A percentile compares a stretch with the other conserved stretches of the same genome.
Evolutionary conservation across 345 rosid species (phyloP).

Genomic region (Mallotus nudiflorus): DNA sequence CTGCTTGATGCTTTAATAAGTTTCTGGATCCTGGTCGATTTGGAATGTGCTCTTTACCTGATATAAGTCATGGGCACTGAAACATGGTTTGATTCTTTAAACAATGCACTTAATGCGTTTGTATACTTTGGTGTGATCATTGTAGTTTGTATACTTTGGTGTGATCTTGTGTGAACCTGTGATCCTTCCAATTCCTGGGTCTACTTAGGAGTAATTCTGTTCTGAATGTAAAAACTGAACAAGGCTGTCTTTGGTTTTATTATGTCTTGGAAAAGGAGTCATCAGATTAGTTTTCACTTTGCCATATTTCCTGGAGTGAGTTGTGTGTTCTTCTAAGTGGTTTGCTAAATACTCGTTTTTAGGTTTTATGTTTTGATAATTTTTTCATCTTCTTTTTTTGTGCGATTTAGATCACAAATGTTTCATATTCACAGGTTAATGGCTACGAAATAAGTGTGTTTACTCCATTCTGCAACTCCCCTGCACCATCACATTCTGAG

Average conservation of each 20-base stretch:
- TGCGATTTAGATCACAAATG: slow-evolving; percentile 1
- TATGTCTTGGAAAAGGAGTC: not conserved
- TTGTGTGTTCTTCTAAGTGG: not conserved
- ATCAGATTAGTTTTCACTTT: not conserved
- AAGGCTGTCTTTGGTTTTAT: not conserved
- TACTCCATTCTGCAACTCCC: slow-evolving; percentile 34
- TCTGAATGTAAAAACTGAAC: not conserved
- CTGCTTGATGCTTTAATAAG: not conserved
- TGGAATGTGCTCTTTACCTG: not conserved
- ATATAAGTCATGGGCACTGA: not conserved
- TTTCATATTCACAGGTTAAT: slow-evolving; percentile 39
- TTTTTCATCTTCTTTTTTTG: not conserved
- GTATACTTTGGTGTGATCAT: not conserved
- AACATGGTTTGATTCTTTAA: not conserved
- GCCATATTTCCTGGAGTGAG: not conserved
- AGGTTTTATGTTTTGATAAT: not conserved
- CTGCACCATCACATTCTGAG: slow-evolving; percentile 42
- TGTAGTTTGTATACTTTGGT: not conserved
- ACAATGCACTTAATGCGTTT: not conserved
- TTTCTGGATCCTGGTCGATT: slow-evolving; percentile 2
- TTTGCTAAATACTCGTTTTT: not conserved
- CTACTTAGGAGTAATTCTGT: not conserved
- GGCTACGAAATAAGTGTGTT: slow-evolving; percentile 41
- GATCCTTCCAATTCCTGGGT: not conserved
- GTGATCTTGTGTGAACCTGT: not conserved